Base-by-base conservation (phyloP, 371 early-diverging fungal species). In the Lichtheimia corymbifera region DNA sequence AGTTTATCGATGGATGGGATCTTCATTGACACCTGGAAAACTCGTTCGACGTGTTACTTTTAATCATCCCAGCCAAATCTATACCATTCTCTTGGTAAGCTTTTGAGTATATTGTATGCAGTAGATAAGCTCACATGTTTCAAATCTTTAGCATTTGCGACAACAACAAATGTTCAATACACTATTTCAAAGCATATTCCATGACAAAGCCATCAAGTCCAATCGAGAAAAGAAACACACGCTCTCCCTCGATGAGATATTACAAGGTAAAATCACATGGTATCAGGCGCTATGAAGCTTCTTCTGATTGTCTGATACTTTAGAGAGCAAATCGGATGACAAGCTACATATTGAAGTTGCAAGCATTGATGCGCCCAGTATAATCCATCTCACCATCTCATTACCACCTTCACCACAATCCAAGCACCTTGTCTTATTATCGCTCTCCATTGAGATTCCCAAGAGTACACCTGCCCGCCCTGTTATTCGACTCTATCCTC, bases 131-230 rank as follows among this genome's bases (percentile, higher is more conserved):
- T 3, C 28, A 27, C 13, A 15, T 25, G 43, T 6, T 12, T 43
- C 28, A 52, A 1, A 17, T 28, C 24, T 55, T 17, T 28, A 72
- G 68, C 67, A 65, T 47, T 63, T 78, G 64, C 79, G 86, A n/a
- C 83, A 82, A 53, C 86, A 85, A 62, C 63, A 81, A 54, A 73
- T 78, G 66, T 85, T 82, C 65, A 85, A 85, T 53, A 69, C 73
- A 3, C 59, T 85, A 0, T 83, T 83, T 56, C 74, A 72, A 55
- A 81, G 80, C 52, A 76, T 83, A 18, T 83, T 85, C 52, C 74
- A 79, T 28, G 43, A 49, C 55, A 61, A 64, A 20, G 58, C 70
- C 2, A 59, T 41, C 0, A 42, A 54, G 4, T 50, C 30, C 15
- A 42, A 14, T 7, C 28, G 24, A 30, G 55, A 62, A 24, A 56